Base-by-base conservation (phyloP, 176 grass and related monocot species). In the Aegilops speltoides region DNA sequence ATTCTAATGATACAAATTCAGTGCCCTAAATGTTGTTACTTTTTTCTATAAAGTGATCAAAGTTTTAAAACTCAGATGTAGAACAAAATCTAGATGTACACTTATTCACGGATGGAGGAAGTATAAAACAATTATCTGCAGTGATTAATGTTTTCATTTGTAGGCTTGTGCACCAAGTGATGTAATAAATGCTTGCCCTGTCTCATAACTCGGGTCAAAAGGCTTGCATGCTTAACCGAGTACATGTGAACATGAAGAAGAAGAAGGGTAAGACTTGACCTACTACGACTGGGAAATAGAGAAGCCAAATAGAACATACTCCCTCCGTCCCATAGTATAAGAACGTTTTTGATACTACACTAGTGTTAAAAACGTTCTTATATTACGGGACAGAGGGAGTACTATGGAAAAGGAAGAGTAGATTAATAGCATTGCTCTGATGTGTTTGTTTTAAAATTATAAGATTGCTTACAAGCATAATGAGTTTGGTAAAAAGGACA, bases 111-210 rank as follows among this genome's bases (percentile, higher is more conserved):
- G 31, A 31, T 31, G 31, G 31, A 31, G 31, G 24, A 7, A 84
- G 20, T 50, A 22, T 72, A 41, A 1, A 20, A 40, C 8, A 3
- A 73, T 45, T 24, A 40, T 40, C 69, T 76, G 0, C 10, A 56
- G 41, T 20, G 63, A 2, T 32, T 64, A 79, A 46, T 7, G 64
- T 76, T 87, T 59, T 73, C 9, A 63, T 73, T 59, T 83, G 59
- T 52, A 84, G 66, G 29, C 73, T 86, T 83, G 25, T 62, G 64
- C 73, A 20, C 40, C 56, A 86, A 87, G 40, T 32, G 73, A 87
- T 68, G 46, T 79, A 50, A 65, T 79, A 78, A 82, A 64, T 45
- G 65, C 56, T 87, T n/a, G 37, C 14, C 54, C 64, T 69, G 2
- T 66, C 37, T 68, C 46, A 22, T 40, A 52, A 65, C 59, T 33